Conservation (phyloP, 352 stramenopile species). For the Globisporangium cederbergense region DNA sequence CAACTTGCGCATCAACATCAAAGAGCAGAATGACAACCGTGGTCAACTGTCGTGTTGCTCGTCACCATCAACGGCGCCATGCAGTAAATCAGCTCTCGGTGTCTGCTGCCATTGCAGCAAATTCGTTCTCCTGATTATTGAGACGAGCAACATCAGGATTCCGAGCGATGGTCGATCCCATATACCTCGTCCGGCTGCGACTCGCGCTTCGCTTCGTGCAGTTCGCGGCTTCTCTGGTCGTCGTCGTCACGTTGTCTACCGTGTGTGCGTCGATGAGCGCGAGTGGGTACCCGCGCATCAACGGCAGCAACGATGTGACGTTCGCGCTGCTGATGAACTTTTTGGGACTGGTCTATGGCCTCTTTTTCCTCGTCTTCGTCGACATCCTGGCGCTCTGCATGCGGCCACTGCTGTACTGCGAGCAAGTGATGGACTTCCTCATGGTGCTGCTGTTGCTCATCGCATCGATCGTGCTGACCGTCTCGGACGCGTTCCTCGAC, state of each 20-base stretch:
- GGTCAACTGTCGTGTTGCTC: background rate
- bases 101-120: too few relatives aligned
- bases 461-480: conserved; percentile 16
- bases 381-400: conserved; percentile 17
- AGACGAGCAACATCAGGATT: background rate
- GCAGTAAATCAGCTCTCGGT: background rate
- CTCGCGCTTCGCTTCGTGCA: conserved; percentile 19
- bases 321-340: conserved; percentile 18
- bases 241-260: conserved; percentile 14
- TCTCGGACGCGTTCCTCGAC: conserved; percentile 5
- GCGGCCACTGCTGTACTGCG: conserved; percentile 17
- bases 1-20: background rate
- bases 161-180: conserved; percentile 3
- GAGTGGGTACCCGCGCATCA: background rate
- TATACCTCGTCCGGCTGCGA: conserved; percentile 21
- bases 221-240: conserved; percentile 12
- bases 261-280: background rate
- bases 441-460: conserved; percentile 16
- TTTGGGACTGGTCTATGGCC: conserved; percentile 16
- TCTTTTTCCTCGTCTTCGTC: conserved; percentile 20
- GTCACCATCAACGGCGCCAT: background rate
- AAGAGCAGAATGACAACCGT: background rate
- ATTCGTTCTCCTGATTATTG: background rate
- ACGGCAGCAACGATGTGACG: conserved; percentile 13
- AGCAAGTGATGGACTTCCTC: conserved; percentile 16